Evolutionary conservation across 306 rosid species (phyloP).

Genomic region (Vicia villosa): DNA sequence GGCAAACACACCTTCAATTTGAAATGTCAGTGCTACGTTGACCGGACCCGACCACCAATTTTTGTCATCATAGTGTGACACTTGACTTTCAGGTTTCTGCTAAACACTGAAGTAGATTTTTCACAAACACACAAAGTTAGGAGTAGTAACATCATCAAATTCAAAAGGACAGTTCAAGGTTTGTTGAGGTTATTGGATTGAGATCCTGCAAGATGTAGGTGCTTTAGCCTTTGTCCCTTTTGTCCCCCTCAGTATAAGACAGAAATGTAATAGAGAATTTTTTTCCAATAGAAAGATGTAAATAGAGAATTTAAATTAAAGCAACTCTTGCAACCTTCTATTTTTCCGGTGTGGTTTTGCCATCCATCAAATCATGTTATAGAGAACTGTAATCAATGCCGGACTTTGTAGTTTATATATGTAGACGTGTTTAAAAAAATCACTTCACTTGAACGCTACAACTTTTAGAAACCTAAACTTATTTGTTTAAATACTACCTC

Average conservation of each 20-base stretch:
- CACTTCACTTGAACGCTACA: background rate
- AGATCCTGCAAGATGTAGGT: constrained; percentile 31
- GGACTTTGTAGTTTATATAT: background rate
- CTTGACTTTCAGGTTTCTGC: constrained; percentile 22
- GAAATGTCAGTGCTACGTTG: background rate
- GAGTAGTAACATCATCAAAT: constrained; percentile 10
- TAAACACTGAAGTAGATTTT: constrained; percentile 8
- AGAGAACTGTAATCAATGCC: constrained; percentile 10
- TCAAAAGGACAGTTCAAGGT: background rate
- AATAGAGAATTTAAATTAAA: constrained; percentile 25
- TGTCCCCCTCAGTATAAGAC: constrained; percentile 5
- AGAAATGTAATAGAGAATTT: constrained; percentile 9
- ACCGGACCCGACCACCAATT: background rate
- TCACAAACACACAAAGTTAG: constrained; percentile 27
- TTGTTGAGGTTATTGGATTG: constrained; percentile 13
- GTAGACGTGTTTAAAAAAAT: background rate
- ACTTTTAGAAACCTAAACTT: background rate
- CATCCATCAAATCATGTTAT: constrained; percentile 7
- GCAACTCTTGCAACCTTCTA: constrained; percentile 19
- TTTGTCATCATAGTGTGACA: constrained; percentile 14
- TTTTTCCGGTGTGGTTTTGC: constrained; percentile 27
- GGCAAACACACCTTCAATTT: background rate
- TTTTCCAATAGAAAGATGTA: constrained; percentile 32
- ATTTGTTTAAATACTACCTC: background rate
- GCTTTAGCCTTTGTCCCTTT: constrained; percentile 11